phyloP scores from a whole-genome alignment of 2,329 filamentous ascomycete genomes.

The Hortaea werneckii region DNA sequence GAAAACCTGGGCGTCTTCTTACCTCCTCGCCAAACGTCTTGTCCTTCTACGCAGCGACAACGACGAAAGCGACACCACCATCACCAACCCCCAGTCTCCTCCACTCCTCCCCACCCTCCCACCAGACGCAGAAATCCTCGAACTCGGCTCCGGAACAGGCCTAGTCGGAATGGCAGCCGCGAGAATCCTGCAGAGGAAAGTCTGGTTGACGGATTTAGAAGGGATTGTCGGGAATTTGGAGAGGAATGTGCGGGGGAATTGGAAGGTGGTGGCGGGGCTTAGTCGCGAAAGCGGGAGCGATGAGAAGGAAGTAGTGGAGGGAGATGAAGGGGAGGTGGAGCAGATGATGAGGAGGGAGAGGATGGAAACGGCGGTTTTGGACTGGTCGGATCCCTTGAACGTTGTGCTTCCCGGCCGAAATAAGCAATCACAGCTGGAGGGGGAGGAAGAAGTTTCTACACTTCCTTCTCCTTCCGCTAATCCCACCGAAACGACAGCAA shows the following conservation, averaged over 20 bases:
- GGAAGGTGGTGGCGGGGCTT: conserved; percentile 39
- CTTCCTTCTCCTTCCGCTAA: background rate
- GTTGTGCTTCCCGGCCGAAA: background rate
- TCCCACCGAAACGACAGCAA: background rate
- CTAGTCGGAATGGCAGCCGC: conserved; percentile 82
- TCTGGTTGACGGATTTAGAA: conserved; percentile 73
- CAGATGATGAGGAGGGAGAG: no score
- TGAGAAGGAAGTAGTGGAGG: conserved; percentile 40
- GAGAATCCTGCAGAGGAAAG: conserved; percentile 53
- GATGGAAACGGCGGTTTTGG: conserved; percentile 53
- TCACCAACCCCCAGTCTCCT: background rate
- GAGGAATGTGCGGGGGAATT: conserved; percentile 62
- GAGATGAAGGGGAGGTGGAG: conserved; percentile 43
- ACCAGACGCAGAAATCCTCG: conserved; percentile 41
- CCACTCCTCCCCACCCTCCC: background rate
- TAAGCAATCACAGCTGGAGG: no score
- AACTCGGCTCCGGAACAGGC: conserved; percentile 83
- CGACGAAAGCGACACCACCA: no score
- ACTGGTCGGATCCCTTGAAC: conserved; percentile 56
- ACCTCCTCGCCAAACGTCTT: conserved; percentile 69
- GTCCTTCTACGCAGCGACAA: conserved; percentile 18
- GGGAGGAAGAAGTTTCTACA: no score
- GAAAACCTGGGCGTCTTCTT: conserved; percentile 93
- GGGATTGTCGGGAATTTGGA: conserved; percentile 72
- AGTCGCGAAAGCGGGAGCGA: conserved; percentile 42